Base-by-base conservation (phyloP, 2,329 filamentous ascomycete genomes). In the Lizonia empirigonia region DNA sequence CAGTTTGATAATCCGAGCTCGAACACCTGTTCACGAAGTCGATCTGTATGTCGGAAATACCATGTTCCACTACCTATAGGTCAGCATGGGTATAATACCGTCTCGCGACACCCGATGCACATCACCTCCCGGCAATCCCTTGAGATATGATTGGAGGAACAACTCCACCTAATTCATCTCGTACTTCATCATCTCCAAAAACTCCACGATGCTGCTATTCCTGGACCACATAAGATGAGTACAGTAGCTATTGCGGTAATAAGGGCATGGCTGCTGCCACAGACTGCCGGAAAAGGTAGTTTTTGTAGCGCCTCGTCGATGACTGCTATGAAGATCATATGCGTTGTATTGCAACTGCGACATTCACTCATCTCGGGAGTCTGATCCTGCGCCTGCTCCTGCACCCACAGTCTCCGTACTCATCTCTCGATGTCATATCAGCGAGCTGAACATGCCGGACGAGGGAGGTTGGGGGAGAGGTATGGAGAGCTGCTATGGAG, bases 91-190 rank as follows among this genome's bases (percentile, higher is more conserved):
- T 52, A 52, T 52, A 52, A 47, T 5, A 52, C 27, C 42, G 49
- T 52, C 49, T 52, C 49, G 47, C 49, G 49, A 52, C 33, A 52
- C 49, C 49, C 38, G 49, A 52, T 42, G 49, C 49, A 52, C 37
- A 19, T 38, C 37, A 38, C 36, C 39, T 34, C 32, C 49, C 42
- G 42, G 38, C 15, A 22, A 12, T 27, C 38, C 15, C 20, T 23
- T 20, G 49, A 3, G 7, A 20, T 15, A 16, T 52, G 33, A 52
- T 52, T 52, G 49, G 49, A 47, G 49, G 49, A 52, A 52, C 37
- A 47, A 47, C 32, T 52, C 26, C 26, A 38, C 33, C 22, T 32
- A 24, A 33, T 38, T 33, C 49, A 42, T 20, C 32, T 37, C 42
- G 49, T 41, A 52, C 42, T 34, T 15, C 22, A 35, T 52, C 49